Conservation (phyloP, 805 yeast species). For the Candida multigemmis region DNA sequence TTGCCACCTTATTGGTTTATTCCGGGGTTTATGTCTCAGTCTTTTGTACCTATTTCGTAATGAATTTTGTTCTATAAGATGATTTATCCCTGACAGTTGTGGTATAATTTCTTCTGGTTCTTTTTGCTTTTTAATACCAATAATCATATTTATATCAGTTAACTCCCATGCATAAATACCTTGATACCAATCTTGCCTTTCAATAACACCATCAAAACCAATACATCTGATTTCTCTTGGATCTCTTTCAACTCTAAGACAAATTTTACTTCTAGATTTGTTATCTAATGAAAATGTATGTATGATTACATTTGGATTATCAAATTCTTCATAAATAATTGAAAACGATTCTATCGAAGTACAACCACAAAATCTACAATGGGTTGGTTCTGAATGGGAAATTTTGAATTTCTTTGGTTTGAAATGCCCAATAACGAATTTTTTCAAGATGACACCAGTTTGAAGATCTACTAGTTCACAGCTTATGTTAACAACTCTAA, state of each 20-base stretch:
- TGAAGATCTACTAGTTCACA: constrained; percentile 73
- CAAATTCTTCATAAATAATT: constrained; percentile 58
- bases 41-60: too few species aligned
- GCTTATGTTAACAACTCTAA: constrained; percentile 43
- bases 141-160: constrained; percentile 66
- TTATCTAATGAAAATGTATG: constrained; percentile 63
- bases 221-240: constrained; percentile 84
- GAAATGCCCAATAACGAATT: constrained; percentile 53
- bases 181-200: constrained; percentile 58
- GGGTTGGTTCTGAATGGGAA: constrained; percentile 78
- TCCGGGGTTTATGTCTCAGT: too few species aligned
- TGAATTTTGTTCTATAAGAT: constrained; percentile 1
- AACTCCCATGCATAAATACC: constrained; percentile 72
- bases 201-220: constrained; percentile 71
- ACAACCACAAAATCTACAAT: constrained; percentile 88
- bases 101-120: constrained; percentile 7
- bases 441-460: constrained; percentile 62
- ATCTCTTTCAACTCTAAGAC: constrained; percentile 87
- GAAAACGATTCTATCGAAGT: constrained; percentile 69
- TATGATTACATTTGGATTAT: constrained; percentile 48
- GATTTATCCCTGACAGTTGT: not conserved
- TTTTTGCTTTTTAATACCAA: constrained; percentile 39
- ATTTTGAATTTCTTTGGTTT: constrained; percentile 54
- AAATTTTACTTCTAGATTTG: constrained; percentile 69
- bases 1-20: constrained; percentile 64